Evolutionary conservation across 1,139 yeast species (phyloP).

Genomic region (Meyerozyma elateridarum): DNA sequence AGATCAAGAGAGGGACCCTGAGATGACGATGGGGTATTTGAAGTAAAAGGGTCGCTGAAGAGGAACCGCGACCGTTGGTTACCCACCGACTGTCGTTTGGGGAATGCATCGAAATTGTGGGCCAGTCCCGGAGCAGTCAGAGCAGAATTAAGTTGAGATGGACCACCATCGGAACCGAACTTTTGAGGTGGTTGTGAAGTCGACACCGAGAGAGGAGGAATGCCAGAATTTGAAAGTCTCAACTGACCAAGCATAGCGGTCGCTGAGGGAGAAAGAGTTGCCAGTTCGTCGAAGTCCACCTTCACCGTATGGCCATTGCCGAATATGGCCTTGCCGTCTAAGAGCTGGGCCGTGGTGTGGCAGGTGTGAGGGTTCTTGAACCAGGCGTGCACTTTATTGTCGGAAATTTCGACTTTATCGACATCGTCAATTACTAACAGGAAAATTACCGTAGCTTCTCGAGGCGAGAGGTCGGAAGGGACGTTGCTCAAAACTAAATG

Average conservation of each 20-base stretch:
- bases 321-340: slow-evolving; percentile 63
- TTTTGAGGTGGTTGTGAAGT: slow-evolving; percentile 3
- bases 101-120: slow-evolving; percentile 19
- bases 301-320: slow-evolving; percentile 55
- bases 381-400: slow-evolving; percentile 52
- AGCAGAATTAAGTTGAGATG: slow-evolving; percentile 5
- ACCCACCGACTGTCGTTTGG: slow-evolving; percentile 51
- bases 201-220: slow-evolving; percentile 18
- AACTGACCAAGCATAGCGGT: slow-evolving; percentile 22
- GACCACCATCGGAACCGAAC: slow-evolving; percentile 4
- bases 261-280: slow-evolving; percentile 12
- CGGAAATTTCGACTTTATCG: slow-evolving; percentile 51
- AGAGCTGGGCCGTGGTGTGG: slow-evolving; percentile 60
- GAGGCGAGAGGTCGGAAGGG: slow-evolving; percentile 66
- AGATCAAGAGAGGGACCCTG: slow-evolving; percentile 24
- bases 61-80: slow-evolving; percentile 64
- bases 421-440: slow-evolving; percentile 75
- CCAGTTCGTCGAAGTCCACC: slow-evolving; percentile 45
- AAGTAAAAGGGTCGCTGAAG: slow-evolving; percentile 60
- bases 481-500: slow-evolving; percentile 31
- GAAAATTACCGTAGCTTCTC: slow-evolving; percentile 77
- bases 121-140: slow-evolving; percentile 7
- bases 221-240: slow-evolving; percentile 26
- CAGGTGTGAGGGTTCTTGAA: slow-evolving; percentile 65
- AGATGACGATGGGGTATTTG: slow-evolving; percentile 14